A percentile compares a stretch with the other conserved stretches of the same genome.
Conservation (phyloP, 108 stramenopile species). For the Aurantiochytrium sp. region DNA sequence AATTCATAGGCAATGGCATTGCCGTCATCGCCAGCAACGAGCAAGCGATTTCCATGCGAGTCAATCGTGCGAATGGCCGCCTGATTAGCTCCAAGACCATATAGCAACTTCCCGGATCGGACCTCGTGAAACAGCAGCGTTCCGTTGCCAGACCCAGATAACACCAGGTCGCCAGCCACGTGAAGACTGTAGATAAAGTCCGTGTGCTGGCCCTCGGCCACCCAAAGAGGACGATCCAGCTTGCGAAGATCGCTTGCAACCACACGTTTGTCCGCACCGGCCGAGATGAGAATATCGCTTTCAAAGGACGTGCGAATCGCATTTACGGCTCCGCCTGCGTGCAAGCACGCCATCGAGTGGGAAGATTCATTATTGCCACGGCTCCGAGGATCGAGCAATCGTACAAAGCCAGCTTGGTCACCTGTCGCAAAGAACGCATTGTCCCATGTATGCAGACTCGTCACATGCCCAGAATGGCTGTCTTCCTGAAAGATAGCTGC, state of each 20-base stretch:
- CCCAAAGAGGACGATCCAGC: neutral
- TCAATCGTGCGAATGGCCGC: neutral
- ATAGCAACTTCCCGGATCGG: neutral
- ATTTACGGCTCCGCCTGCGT: neutral
- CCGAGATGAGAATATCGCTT: neutral
- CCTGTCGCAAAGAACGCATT: neutral
- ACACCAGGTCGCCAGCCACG: neutral
- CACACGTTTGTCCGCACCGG: neutral
- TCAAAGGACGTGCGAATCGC: neutral
- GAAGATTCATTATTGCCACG: neutral
- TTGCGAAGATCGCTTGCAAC: neutral
- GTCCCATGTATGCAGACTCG: neutral
- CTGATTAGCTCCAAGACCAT: neutral
- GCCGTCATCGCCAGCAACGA: neutral
- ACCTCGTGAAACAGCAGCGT: neutral
- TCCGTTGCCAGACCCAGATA: neutral
- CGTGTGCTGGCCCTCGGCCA: neutral
- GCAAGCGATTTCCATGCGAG: neutral
- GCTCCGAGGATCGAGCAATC: neutral
- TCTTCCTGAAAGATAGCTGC: neutral
- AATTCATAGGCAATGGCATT: neutral
- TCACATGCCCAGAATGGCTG: neutral
- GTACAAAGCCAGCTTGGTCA: neutral
- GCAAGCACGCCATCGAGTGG: neutral
- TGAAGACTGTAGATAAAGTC: conserved; percentile 13